These are phyloP conservation scores for Tricholoma flavovirens DNA, from an alignment of 768 basidiomycete species.

Conservation along the genomic window DNA sequence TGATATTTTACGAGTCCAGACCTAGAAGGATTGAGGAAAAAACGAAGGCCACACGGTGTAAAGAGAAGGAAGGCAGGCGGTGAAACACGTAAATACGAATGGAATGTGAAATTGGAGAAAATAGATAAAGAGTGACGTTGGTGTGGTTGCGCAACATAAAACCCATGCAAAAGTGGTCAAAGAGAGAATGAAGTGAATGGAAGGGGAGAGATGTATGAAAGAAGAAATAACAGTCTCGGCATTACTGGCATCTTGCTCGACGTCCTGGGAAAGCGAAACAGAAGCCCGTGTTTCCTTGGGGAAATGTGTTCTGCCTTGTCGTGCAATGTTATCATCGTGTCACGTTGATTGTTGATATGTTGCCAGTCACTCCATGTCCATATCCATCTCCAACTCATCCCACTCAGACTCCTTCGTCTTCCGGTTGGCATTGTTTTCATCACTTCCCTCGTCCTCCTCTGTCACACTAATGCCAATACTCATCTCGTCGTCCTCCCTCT, in stretches of 20 bases:
- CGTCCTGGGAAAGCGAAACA: too few species aligned
- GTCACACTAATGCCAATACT: conserved; percentile 33
- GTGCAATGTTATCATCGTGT: background rate
- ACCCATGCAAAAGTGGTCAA: conserved; percentile 6
- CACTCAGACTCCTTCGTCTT: conserved; percentile 31
- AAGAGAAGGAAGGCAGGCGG: background rate
- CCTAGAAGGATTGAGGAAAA: conserved; percentile 1
- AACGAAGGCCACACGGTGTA: conserved; percentile 1
- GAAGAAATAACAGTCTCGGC: too few species aligned
- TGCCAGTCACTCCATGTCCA: conserved; percentile 53
- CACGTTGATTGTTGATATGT: background rate
- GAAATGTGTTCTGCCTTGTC: background rate
- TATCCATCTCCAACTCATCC: conserved; percentile 70
- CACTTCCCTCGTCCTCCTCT: conserved; percentile 44
- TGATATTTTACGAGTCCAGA: conserved; percentile 12
- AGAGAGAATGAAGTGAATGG: background rate
- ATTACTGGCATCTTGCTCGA: too few species aligned
- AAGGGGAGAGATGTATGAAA: background rate
- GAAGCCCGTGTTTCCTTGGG: conserved; percentile 1
- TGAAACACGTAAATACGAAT: background rate
- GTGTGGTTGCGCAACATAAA: conserved; percentile 1
- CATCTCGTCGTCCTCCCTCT: conserved; percentile 40
- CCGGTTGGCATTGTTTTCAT: conserved; percentile 14
- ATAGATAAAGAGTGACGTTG: background rate
- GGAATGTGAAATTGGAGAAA: background rate